Base-by-base conservation (phyloP, 345 rosid species). In the Sisymbrium irio region DNA sequence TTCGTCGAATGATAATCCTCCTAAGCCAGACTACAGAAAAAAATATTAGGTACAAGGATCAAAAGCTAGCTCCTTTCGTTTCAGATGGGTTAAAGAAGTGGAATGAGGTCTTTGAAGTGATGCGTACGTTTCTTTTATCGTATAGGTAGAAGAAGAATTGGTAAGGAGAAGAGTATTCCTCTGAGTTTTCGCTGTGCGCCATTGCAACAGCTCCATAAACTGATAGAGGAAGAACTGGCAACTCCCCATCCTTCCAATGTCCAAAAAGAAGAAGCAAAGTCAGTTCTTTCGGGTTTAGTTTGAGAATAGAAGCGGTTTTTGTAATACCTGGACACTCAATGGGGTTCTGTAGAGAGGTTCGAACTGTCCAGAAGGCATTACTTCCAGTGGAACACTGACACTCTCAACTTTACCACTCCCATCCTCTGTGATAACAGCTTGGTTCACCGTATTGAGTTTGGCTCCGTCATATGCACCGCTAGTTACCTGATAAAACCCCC, bases 1-100 rank as follows among this genome's bases (percentile, higher is more conserved):
- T 85, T 94, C 98, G 4, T 91, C 98, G 50, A 91, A 91, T 5
- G 97, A 94, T 78, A 94, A 82, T n/a, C 98, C 96, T 75, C 93
- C 98, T 62, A 94, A 80, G 77, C 97, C 95, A 45, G 98, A 78
- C 96, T 88, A 74, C 57, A 65, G 13, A 56, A 35, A 73, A 39
- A 47, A 17, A 22, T 22, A n/a, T n/a, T n/a, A 27, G 28, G 35
- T 53, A 61, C 0, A 51, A 18, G 7, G 14, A 71, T 14, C 50
- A 65, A 36, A 50, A 73, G 22, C 15, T 67, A 45, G 12, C 30
- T 55, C 22, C 64, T 66, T 63, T 37, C 33, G 37, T 15, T 7
- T 41, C 36, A 54, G 12, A 54, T 53, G 37, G 59, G 7, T 54
- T 54, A 28, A 28, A 28, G 59, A 54, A 12, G 44, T 40, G 15